Evolutionary conservation across 768 basidiomycete genomes (phyloP).

Genomic region (Serendipita indica): DNA sequence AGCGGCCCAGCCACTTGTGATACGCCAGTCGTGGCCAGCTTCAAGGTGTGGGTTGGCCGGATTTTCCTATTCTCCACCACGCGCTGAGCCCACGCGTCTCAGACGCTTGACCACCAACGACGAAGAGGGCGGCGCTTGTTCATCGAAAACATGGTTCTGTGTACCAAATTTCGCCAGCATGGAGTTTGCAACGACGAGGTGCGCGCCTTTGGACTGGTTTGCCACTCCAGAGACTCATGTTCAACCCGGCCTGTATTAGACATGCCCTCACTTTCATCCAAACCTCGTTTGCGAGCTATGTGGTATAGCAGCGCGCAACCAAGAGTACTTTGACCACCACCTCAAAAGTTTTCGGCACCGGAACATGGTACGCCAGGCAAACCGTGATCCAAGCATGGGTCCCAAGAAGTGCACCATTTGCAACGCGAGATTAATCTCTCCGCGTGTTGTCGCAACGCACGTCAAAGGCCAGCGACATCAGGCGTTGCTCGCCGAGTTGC

Average conservation of each 20-base stretch:
- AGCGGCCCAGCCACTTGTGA: neutral
- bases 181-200: neutral
- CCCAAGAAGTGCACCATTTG: slow-evolving; percentile 4
- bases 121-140: neutral
- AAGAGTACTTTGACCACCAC: neutral
- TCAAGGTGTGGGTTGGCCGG: neutral
- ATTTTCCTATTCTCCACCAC: slow-evolving; percentile 1
- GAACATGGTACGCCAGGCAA: neutral
- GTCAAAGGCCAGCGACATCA: neutral
- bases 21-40: neutral
- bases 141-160: neutral
- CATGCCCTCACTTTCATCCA: slow-evolving; percentile 1
- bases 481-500: neutral
- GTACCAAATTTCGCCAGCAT: neutral
- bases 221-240: too few species aligned
- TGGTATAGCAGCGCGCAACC: neutral
- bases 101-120: neutral
- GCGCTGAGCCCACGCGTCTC: neutral
- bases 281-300: slow-evolving; percentile 8
- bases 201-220: too few species aligned
- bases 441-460: neutral
- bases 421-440: neutral
- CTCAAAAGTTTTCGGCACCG: neutral
- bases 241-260: too few species aligned
- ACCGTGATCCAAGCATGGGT: neutral